Evolutionary conservation across 352 stramenopile species (phyloP).

Genomic region (Saprolegnia parasitica): DNA sequence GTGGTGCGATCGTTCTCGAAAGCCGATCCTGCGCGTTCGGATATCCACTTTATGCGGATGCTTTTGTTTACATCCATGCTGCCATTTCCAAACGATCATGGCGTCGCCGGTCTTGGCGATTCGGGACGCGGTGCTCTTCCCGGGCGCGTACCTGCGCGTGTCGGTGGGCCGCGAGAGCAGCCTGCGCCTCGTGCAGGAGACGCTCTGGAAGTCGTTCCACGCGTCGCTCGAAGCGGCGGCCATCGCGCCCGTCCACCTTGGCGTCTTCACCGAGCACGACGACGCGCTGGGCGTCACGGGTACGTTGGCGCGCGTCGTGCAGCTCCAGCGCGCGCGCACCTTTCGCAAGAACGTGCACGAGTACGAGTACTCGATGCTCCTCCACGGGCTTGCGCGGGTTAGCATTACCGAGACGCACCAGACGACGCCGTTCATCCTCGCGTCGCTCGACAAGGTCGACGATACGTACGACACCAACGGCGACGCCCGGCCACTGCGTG

Average conservation of each 20-base stretch:
- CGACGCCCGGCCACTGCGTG: not conserved
- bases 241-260: constrained; percentile 47
- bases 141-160: constrained; percentile 65
- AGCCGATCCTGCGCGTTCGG: not conserved
- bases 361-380: constrained; percentile 57
- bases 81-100: constrained; percentile 25
- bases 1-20: constrained; percentile 1
- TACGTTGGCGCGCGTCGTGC: constrained; percentile 64
- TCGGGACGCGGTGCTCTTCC: constrained; percentile 68
- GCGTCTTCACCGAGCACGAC: constrained; percentile 57
- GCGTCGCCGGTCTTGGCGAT: constrained; percentile 63
- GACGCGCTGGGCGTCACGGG: constrained; percentile 46
- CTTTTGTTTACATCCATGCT: not conserved
- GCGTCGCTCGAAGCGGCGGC: constrained; percentile 35
- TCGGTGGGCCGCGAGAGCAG: constrained; percentile 54
- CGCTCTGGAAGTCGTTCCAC: constrained; percentile 62
- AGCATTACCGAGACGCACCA: constrained; percentile 44
- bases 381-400: constrained; percentile 57
- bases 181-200: constrained; percentile 71
- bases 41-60: constrained; percentile 1
- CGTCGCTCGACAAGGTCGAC: constrained; percentile 37
- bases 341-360: constrained; percentile 29
- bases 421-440: constrained; percentile 55
- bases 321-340: constrained; percentile 59
- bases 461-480: constrained; percentile 22